Evolutionary conservation across 352 stramenopile species (phyloP), one percentile per base, ranked within the genome.

Genomic region (Peronospora farinosa): DNA sequence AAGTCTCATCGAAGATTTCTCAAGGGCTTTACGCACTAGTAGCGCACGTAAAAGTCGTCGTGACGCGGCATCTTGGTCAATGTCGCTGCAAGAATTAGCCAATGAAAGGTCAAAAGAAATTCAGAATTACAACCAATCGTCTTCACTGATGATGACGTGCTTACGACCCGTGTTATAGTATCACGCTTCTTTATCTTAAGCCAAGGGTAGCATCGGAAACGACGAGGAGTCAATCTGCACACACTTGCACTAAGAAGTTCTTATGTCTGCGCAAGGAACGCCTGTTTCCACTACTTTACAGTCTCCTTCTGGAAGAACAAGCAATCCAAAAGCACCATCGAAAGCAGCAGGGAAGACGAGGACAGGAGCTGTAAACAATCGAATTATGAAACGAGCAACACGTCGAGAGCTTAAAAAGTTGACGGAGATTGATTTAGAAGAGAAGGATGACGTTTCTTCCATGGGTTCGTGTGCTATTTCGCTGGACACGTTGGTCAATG

Each of bases 41-140:
- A 93, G 53, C 82, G 82, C 48, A 93, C 57, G 65, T 93, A 93
- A 64, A 93, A 93, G 42, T 91, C 82, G 63, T 91, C 74, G 55
- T 78, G 55, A 45, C 65, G 58, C 10, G 77, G 55, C 82, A 92
- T 92, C 37, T 12, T 66, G 47, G 31, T 37, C 12, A 40, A 35
- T 27, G n/a, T 23, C 28, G 30, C 25, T 31, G 0, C 8, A 7
- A 60, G 60, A 67, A 63, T 69, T 40, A 60, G 7, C 64, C 64
- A 72, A 72, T 72, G 28, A 60, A 41, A 39, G 9, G 0, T 5
- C 8, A 2, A 3, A n/a, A n/a, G n/a, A 8, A 2, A n/a, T 3
- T 0, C 3, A 7, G 0, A 11, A 30, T 71, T 65, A 65, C 30
- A 55, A 13, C 61, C 51, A 70, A 70, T 70, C 0, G 10, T 11